Conservation (phyloP, 2,329 filamentous ascomycete genomes). For the Penicillium sp. region DNA sequence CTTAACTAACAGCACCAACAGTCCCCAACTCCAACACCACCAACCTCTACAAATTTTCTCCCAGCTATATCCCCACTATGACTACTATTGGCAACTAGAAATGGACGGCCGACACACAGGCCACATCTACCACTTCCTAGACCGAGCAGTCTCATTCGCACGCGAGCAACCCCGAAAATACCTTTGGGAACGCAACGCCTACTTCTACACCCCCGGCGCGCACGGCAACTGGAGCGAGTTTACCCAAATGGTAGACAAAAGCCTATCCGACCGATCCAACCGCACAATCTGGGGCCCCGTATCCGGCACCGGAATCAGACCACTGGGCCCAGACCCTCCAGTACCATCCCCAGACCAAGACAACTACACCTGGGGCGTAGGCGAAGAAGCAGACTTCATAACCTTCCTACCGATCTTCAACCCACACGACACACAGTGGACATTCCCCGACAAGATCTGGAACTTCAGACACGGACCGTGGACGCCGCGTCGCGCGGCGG, state of each 20-base stretch:
- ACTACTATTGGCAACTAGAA: constrained; percentile 69
- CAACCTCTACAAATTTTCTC: constrained; percentile 62
- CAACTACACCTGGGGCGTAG: constrained; percentile 24
- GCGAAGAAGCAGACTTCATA: constrained; percentile 25
- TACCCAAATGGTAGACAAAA: constrained; percentile 56
- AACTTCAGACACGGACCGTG: constrained; percentile 19
- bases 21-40: constrained; percentile 47
- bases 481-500: constrained; percentile 20
- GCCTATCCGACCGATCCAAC: constrained; percentile 14
- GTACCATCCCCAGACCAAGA: constrained; percentile 18
- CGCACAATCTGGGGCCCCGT: constrained; percentile 28
- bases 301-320: constrained; percentile 20
- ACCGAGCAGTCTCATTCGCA: constrained; percentile 65
- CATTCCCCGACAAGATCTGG: constrained; percentile 21
- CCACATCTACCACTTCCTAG: constrained; percentile 70
- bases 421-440: constrained; percentile 22
- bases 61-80: constrained; percentile 61
- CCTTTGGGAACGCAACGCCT: constrained; percentile 74
- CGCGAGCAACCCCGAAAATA: constrained; percentile 65
- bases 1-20: constrained; percentile 1
- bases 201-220: constrained; percentile 71
- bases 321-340: constrained; percentile 25
- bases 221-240: constrained; percentile 74
- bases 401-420: constrained; percentile 24
- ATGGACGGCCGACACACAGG: constrained; percentile 66